Evolutionary conservation across 2,329 filamentous ascomycete species (phyloP).

Genomic region (Waltergamsia citrina): DNA sequence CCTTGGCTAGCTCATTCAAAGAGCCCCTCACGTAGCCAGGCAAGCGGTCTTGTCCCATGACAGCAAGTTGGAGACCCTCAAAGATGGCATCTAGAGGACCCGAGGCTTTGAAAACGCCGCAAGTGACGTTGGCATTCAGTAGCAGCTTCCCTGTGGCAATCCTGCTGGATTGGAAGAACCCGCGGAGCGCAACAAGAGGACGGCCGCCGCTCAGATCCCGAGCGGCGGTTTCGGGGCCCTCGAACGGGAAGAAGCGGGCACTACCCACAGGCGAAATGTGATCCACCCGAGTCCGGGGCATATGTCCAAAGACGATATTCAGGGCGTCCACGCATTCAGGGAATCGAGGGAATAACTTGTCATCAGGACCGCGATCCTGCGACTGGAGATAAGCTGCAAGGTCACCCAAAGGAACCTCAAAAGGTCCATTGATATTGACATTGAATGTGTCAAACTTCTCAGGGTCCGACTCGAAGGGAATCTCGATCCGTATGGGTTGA

Average conservation of each 20-base stretch:
- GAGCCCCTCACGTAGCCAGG: conserved; percentile 2
- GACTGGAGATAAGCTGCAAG: conserved; percentile 35
- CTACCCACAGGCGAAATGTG: conserved; percentile 31
- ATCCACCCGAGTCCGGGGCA: conserved; percentile 23
- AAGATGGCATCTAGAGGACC: conserved; percentile 26
- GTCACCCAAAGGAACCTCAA: conserved; percentile 23
- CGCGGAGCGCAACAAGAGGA: conserved; percentile 32
- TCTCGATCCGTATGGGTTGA: conserved; percentile 21
- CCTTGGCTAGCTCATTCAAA: conserved; percentile 22
- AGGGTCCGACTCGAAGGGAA: conserved; percentile 20
- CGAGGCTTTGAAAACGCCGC: conserved; percentile 38
- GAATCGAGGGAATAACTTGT: conserved; percentile 36
- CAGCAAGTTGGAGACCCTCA: background rate
- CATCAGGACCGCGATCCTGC: conserved; percentile 25
- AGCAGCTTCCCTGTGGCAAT: conserved; percentile 43
- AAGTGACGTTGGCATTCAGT: conserved; percentile 45
- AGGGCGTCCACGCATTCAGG: conserved; percentile 38
- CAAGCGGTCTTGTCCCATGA: background rate
- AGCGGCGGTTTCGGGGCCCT: conserved; percentile 6
- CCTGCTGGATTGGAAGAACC: conserved; percentile 46
- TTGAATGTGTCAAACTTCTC: conserved; percentile 22
- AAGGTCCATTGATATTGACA: conserved; percentile 31
- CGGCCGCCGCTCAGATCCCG: conserved; percentile 10
- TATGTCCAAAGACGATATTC: conserved; percentile 40
- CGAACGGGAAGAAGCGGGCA: conserved; percentile 37